phyloP scores from a whole-genome alignment of 345 rosid genomes.

The Adansonia digitata region DNA sequence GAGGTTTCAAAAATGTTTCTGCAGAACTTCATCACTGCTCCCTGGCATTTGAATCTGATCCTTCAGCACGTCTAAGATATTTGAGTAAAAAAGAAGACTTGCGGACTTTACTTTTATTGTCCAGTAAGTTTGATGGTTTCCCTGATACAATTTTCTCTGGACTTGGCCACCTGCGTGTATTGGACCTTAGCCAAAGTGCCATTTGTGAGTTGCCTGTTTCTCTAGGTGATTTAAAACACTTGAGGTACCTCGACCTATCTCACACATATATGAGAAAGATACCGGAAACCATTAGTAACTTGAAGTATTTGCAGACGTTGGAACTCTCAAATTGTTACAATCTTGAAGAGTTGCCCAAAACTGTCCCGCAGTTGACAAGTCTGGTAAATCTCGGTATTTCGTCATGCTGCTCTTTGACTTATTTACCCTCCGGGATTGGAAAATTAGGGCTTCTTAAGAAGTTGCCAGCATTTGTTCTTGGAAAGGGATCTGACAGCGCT shows the following conservation, averaged over 20 bases:
- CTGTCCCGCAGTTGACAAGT: constrained; percentile 12
- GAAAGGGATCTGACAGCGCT: constrained; percentile 7
- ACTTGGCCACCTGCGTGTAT: not conserved
- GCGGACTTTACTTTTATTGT: constrained; percentile 10
- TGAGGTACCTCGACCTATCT: constrained; percentile 15
- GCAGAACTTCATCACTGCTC: constrained; percentile 2
- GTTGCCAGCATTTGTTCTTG: constrained; percentile 16
- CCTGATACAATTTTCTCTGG: not conserved
- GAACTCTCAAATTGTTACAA: constrained; percentile 16
- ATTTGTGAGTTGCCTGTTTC: constrained; percentile 6
- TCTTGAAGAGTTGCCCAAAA: constrained; percentile 18
- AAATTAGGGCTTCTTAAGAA: constrained; percentile 20
- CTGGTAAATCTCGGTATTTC: constrained; percentile 1
- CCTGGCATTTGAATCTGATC: not conserved
- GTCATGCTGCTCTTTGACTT: constrained; percentile 17
- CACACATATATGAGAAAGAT: constrained; percentile 11
- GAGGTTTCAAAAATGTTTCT: not conserved
- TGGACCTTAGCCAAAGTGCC: constrained; percentile 14
- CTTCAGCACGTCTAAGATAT: not conserved
- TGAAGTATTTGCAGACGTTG: constrained; percentile 8
- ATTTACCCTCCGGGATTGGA: constrained; percentile 8
- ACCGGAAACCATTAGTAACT: constrained; percentile 11
- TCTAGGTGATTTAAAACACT: constrained; percentile 14
- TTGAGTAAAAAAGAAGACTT: not conserved
- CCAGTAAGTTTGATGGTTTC: not conserved